Evolutionary conservation across 2,329 filamentous ascomycete genomes (phyloP).

Genomic region (Sarocladium strictum): DNA sequence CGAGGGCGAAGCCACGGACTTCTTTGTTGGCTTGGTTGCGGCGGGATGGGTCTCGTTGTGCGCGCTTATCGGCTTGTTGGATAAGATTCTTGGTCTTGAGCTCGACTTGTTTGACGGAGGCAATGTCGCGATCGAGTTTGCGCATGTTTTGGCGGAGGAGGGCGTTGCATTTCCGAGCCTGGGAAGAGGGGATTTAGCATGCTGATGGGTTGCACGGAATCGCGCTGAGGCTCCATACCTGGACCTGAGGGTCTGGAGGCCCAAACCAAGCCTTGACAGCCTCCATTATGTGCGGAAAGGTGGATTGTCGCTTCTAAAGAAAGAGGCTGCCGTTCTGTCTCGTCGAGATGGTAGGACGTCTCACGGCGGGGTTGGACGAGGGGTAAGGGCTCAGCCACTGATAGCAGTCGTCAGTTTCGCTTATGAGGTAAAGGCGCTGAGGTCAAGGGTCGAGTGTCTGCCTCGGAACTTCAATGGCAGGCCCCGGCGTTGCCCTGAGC

Average conservation of each 20-base stretch:
- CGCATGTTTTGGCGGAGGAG: conserved; percentile 86
- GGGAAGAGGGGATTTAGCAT: not conserved
- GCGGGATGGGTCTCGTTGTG: conserved; percentile 71
- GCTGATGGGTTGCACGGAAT: not conserved
- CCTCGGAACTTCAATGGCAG: not conserved
- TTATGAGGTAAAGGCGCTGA: not conserved
- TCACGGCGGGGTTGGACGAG: not conserved
- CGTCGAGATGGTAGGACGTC: not conserved
- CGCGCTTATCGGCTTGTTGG: conserved; percentile 73
- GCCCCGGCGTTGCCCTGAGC: not conserved
- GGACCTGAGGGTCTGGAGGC: conserved; percentile 86
- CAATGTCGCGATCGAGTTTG: conserved; percentile 90
- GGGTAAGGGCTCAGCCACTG: not conserved
- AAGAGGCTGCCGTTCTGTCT: not conserved
- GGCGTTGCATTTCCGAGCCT: conserved; percentile 89
- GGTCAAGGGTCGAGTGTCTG: not conserved
- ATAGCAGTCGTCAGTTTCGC: not conserved
- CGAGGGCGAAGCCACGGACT: conserved; percentile 80
- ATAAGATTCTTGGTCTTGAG: conserved; percentile 81
- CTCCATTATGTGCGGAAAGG: conserved; percentile 60
- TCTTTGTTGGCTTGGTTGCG: conserved; percentile 75
- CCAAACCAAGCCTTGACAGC: conserved; percentile 79
- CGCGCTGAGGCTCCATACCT: conserved; percentile 52
- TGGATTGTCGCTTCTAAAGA: not conserved
- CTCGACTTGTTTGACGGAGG: conserved; percentile 71